These are phyloP conservation scores for Bonia amplexicaulis DNA, from an alignment of 176 grass and related monocot species.

Conservation along the genomic window DNA sequence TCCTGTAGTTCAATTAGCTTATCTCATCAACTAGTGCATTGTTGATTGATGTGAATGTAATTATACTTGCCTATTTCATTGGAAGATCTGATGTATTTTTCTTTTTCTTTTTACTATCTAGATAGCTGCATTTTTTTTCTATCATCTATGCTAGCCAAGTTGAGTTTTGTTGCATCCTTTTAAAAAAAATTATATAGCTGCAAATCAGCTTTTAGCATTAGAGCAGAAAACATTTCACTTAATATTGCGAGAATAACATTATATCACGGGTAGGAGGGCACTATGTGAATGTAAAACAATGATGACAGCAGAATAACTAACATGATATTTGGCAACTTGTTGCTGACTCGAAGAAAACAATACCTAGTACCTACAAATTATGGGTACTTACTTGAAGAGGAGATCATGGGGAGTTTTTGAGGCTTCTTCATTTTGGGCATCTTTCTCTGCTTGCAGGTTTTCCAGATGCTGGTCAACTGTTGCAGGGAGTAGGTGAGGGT, in stretches of 20 bases:
- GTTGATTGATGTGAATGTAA: background rate
- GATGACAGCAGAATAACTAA: background rate
- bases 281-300: background rate
- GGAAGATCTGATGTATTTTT: background rate
- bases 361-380: background rate
- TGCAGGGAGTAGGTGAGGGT: conserved; percentile 72
- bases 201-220: background rate
- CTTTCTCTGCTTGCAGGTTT: conserved; percentile 61
- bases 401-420: conserved; percentile 53
- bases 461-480: conserved; percentile 92
- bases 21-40: background rate
- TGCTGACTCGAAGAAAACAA: background rate
- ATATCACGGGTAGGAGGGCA: background rate
- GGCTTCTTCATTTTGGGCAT: conserved; percentile 61
- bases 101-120: background rate
- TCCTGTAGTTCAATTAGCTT: conserved; percentile 53
- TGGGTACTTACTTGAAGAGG: conserved; percentile 66
- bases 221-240: background rate
- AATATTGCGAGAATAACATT: background rate
- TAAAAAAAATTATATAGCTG: background rate
- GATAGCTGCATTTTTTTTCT: background rate
- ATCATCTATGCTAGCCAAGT: background rate
- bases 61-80: conserved; percentile 8
- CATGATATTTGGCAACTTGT: background rate
- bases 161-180: background rate